Percentiles rank a stretch among this genome's conserved stretches.
phyloP scores from a whole-genome alignment of 495 filamentous ascomycete genomes.

The Staphylotrichum tortipilum region DNA sequence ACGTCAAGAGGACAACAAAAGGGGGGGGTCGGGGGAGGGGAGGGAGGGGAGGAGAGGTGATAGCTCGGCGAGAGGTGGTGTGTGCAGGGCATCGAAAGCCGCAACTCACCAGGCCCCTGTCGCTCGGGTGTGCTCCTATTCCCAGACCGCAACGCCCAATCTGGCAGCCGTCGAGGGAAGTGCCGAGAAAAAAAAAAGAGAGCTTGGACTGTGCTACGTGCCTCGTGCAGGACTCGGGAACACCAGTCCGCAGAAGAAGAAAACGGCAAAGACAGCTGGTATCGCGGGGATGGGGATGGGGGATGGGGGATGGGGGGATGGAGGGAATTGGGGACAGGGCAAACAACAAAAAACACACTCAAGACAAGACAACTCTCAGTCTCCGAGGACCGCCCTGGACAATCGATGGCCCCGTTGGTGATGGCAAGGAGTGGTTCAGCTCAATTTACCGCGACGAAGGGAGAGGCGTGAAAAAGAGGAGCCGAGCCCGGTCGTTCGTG shows the following conservation, averaged over 20 bases:
- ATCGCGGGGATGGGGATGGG: neutral
- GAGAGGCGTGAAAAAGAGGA: constrained; percentile 7
- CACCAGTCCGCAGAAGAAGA: too few relatives aligned
- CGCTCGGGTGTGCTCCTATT: neutral
- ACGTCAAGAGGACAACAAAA: too few relatives aligned
- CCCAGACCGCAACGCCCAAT: neutral
- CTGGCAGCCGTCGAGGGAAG: neutral
- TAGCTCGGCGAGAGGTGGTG: neutral
- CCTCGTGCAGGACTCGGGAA: neutral
- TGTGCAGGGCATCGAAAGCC: neutral
- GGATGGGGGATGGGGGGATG: too few relatives aligned
- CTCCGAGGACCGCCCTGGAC: neutral
- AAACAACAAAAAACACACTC: too few relatives aligned
- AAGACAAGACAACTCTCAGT: too few relatives aligned
- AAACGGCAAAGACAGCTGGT: neutral
- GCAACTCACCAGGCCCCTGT: constrained; percentile 8
- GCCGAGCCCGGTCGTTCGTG: constrained; percentile 4
- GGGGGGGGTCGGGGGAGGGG: neutral
- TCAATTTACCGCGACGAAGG: neutral
- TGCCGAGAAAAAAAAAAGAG: neutral
- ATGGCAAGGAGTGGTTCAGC: neutral
- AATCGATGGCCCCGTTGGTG: neutral
- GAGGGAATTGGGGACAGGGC: too few relatives aligned
- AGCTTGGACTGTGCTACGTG: constrained; percentile 1
- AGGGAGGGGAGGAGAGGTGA: neutral